phyloP scores from a whole-genome alignment of 352 stramenopile species.

The Globisporangium megalacanthum region DNA sequence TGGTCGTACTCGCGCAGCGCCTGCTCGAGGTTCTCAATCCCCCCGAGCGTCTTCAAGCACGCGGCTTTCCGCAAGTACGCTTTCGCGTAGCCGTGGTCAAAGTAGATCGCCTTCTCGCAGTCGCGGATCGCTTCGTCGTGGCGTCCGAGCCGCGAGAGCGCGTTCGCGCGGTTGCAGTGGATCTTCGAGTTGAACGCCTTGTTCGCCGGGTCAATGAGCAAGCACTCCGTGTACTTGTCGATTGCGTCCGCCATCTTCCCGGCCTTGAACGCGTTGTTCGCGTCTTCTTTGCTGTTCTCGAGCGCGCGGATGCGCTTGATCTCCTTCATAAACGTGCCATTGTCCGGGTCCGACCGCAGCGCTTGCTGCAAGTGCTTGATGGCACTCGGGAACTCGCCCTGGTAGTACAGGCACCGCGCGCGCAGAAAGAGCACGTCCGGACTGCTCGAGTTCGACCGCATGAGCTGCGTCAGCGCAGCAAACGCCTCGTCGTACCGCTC shows the following conservation, averaged over 20 bases:
- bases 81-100: slow-evolving; percentile 91
- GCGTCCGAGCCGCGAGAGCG: slow-evolving; percentile 72
- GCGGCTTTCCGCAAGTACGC: slow-evolving; percentile 80
- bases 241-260: slow-evolving; percentile 79
- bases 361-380: slow-evolving; percentile 92
- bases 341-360: slow-evolving; percentile 87
- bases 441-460: slow-evolving; percentile 78
- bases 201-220: slow-evolving; percentile 87
- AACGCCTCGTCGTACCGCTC: slow-evolving; percentile 84
- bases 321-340: slow-evolving; percentile 80
- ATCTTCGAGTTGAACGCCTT: slow-evolving; percentile 93
- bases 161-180: slow-evolving; percentile 90
- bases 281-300: slow-evolving; percentile 85
- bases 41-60: slow-evolving; percentile 70
- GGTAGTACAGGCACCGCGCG: slow-evolving; percentile 87
- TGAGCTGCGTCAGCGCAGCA: slow-evolving; percentile 72
- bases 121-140: slow-evolving; percentile 88
- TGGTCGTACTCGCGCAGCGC: slow-evolving; percentile 89
- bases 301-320: slow-evolving; percentile 85
- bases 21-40: slow-evolving; percentile 87
- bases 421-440: slow-evolving; percentile 83
- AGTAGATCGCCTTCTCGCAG: slow-evolving; percentile 87
- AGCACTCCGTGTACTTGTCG: slow-evolving; percentile 82
- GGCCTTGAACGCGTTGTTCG: slow-evolving; percentile 87
- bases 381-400: slow-evolving; percentile 90